Percentiles rank a stretch among this genome's conserved stretches.
phyloP scores from a whole-genome alignment of 139 green algal species.

The Coccomyxa sp. region DNA sequence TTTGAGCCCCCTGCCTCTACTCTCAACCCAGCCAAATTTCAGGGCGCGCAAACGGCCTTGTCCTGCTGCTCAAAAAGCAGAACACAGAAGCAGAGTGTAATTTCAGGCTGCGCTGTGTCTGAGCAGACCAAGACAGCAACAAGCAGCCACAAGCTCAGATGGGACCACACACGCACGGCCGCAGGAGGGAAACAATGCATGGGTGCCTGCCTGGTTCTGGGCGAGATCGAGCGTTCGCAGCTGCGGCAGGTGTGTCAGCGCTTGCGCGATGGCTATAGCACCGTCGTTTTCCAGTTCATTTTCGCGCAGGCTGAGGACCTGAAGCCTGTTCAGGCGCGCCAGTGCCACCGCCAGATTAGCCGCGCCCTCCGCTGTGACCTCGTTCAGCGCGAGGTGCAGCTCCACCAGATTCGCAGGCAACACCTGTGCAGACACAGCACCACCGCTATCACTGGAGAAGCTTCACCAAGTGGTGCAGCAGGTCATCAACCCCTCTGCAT shows the following conservation, averaged over 20 bases:
- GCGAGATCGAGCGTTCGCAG: slow-evolving; percentile 49
- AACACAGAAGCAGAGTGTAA: too few relatives aligned
- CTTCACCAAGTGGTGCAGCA: background rate
- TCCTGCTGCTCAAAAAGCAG: too few relatives aligned
- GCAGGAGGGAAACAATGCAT: too few relatives aligned
- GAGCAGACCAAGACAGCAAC: too few relatives aligned
- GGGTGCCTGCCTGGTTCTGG: slow-evolving; percentile 54
- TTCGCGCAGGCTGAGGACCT: slow-evolving; percentile 70
- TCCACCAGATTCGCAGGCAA: slow-evolving; percentile 41
- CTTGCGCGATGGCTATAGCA: slow-evolving; percentile 42
- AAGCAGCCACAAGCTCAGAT: too few relatives aligned
- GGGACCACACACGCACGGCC: too few relatives aligned
- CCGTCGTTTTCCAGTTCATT: slow-evolving; percentile 86
- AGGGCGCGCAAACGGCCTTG: too few relatives aligned
- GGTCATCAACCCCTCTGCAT: background rate
- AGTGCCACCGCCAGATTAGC: slow-evolving; percentile 48
- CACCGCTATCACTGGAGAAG: slow-evolving; percentile 15
- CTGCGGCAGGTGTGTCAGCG: slow-evolving; percentile 9
- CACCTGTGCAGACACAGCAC: background rate
- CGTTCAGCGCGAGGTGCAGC: slow-evolving; percentile 80
- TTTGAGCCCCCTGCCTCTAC: too few relatives aligned
- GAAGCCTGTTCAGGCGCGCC: slow-evolving; percentile 38
- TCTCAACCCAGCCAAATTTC: too few relatives aligned
- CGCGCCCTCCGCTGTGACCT: slow-evolving; percentile 56
- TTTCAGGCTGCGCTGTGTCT: too few relatives aligned